Evolutionary conservation across 208 protist species (phyloP), one percentile per base, ranked within the genome.

Genomic region (Porcisia hertigi): DNA sequence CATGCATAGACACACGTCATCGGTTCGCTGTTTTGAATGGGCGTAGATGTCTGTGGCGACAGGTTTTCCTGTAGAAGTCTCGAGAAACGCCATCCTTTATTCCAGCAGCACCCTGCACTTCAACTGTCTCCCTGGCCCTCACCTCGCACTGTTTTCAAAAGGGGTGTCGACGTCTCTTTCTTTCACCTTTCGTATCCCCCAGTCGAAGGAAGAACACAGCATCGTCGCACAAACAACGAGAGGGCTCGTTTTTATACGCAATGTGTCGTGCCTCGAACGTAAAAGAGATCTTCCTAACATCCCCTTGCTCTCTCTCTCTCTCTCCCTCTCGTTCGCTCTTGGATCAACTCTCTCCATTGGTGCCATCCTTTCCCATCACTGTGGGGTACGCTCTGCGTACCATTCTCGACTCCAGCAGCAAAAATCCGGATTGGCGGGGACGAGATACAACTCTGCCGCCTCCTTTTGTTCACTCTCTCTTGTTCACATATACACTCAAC

Each of bases 31-130:
- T 12, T 16, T 53, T 49, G 45, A 30, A 6, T 4, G 23, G 23
- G 14, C 49, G 5, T 30, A 72, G 69, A 57, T 72, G 69, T 72
- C 69, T 62, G 69, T 34, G 53, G 69, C 57, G 53, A 52, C 16
- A 72, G 69, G 53, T 59, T 30, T 47, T 59, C 36, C 34, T 47
- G 36, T 59, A 59, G 53, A 12, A 72, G 20, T 30, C 47, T 59
- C 69, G 53, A 72, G 54, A 39, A 2, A 60, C 30, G 30, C 18
- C 3, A 41, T 47, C 53, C 4, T 43, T 4, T 20, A 47, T 36
- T 25, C 36, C 53, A 36, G 52, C 36, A 39, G 20, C 55, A 25
- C 54, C 52, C 36, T 34, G 23, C 58, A 52, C 36, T 47, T 54
- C 49, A 36, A 43, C 36, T 47, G 25, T 49, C 25, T 14, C 53